Conservation (phyloP, 805 yeast genomes). For the Yarrowia hollandica region DNA sequence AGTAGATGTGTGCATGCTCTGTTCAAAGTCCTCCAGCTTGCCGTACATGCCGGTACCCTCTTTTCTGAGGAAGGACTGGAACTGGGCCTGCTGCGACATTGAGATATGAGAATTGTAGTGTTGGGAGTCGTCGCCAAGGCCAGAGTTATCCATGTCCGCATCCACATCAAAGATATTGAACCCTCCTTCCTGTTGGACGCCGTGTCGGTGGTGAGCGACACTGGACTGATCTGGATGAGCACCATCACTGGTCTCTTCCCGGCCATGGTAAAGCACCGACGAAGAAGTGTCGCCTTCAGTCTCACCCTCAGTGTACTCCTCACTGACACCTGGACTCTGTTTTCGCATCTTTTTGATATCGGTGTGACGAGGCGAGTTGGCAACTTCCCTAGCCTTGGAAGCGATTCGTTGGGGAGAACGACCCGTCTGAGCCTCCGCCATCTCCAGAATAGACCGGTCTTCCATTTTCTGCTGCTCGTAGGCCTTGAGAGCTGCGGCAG, state of each 20-base stretch:
- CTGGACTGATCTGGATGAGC: too few species aligned
- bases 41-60: slow-evolving; percentile 9
- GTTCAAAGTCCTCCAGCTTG: slow-evolving; percentile 10
- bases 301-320: neutral
- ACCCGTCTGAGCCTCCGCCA: neutral
- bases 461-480: neutral
- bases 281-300: neutral
- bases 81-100: neutral
- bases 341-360: neutral
- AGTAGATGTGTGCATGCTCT: neutral
- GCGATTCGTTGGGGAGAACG: neutral
- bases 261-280: slow-evolving; percentile 13
- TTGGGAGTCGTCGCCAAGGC: neutral
- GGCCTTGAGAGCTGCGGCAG: neutral
- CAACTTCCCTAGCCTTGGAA: neutral
- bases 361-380: neutral
- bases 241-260: too few species aligned
- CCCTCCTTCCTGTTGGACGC: slow-evolving; percentile 2
- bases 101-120: slow-evolving; percentile 14
- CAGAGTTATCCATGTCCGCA: slow-evolving; percentile 1
- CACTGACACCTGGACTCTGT: neutral
- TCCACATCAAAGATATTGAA: slow-evolving; percentile 1
- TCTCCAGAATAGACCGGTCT: slow-evolving; percentile 3
- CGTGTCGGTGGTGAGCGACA: too few species aligned
- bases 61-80: slow-evolving; percentile 4